Conservation (phyloP, 2,329 filamentous ascomycete genomes). For the Calonectria naviculata region DNA sequence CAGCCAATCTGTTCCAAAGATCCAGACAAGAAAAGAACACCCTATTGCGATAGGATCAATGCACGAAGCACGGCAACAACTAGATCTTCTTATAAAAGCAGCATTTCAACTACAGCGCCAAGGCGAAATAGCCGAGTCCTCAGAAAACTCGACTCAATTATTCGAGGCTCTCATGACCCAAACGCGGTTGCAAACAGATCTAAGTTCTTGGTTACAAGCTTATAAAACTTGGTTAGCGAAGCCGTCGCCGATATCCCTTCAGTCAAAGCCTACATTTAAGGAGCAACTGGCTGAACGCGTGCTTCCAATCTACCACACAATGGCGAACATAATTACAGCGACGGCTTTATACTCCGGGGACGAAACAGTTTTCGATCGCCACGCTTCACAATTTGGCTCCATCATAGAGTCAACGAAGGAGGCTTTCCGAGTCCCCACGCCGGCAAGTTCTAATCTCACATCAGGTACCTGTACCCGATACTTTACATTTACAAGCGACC, state of each 20-base stretch:
- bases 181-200: constrained; percentile 1
- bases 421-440: neutral
- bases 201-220: neutral
- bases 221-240: neutral
- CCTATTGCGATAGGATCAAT: neutral
- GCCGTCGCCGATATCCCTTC: neutral
- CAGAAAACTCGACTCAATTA: neutral
- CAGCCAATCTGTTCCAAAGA: neutral
- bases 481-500: constrained; percentile 1
- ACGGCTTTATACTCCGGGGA: constrained; percentile 1
- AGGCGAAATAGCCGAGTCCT: neutral
- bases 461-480: neutral
- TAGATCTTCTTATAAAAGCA: constrained; percentile 1
- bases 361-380: constrained; percentile 3
- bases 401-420: neutral
- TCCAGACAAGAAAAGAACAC: neutral
- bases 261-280: neutral
- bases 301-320: constrained; percentile 5
- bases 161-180: constrained; percentile 2
- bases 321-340: constrained; percentile 7
- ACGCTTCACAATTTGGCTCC: neutral
- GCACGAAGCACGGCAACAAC: neutral
- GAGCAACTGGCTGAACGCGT: constrained; percentile 1
- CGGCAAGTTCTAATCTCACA: neutral
- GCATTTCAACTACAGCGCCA: neutral